Conservation (phyloP, 1,139 yeast genomes). For the Debaryomyces sp. region DNA sequence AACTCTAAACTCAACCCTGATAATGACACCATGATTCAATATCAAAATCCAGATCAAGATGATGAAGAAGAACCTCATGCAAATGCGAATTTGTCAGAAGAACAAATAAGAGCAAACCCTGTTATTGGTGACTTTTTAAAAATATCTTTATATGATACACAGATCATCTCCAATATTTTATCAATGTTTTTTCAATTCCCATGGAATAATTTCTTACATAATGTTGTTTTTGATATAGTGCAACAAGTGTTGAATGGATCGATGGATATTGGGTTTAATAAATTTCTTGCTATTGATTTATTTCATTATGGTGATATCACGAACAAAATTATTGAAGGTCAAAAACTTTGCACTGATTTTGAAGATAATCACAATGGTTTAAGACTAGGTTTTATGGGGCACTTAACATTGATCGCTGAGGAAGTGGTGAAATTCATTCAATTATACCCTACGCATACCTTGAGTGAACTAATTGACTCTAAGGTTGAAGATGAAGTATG, state of each 20-base stretch:
- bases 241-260: constrained; percentile 96
- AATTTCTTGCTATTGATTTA: constrained; percentile 83
- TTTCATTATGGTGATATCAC: constrained; percentile 81
- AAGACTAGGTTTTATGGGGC: constrained; percentile 96
- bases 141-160: constrained; percentile 81
- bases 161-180: constrained; percentile 74
- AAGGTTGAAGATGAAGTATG: constrained; percentile 67
- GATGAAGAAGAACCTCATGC: constrained; percentile 49
- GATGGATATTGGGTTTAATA: constrained; percentile 87
- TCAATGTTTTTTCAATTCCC: constrained; percentile 90
- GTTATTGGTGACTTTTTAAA: constrained; percentile 91
- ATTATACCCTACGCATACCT: constrained; percentile 61
- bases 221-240: constrained; percentile 95
- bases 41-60: constrained; percentile 27
- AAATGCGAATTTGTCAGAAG: constrained; percentile 61
- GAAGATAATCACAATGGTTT: constrained; percentile 62
- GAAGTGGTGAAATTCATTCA: constrained; percentile 95
- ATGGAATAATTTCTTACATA: constrained; percentile 97
- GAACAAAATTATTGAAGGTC: constrained; percentile 80
- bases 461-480: constrained; percentile 61
- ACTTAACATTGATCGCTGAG: constrained; percentile 90
- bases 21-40: constrained; percentile 27
- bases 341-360: constrained; percentile 70
- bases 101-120: constrained; percentile 64
- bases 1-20: constrained; percentile 36